Conservation (phyloP, 371 early-diverging fungal species). For the Batrachochytrium dendrobatidis region DNA sequence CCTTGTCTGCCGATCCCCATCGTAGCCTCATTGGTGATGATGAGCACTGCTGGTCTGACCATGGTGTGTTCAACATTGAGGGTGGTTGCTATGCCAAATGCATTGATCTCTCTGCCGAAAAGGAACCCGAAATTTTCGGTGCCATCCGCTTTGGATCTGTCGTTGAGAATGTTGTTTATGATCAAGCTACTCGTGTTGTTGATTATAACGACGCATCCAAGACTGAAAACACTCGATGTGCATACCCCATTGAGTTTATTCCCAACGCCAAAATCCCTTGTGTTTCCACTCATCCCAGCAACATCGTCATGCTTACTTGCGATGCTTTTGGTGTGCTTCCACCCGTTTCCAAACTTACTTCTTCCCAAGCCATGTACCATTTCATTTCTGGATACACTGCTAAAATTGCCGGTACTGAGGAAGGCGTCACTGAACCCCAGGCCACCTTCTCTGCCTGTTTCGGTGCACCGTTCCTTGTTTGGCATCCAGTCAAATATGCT, state of each 20-base stretch:
- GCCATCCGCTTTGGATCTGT: conserved; percentile 93
- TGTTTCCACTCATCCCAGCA: conserved; percentile 87
- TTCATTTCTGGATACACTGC: conserved; percentile 71
- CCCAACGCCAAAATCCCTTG: conserved; percentile 95
- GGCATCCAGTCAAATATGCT: conserved; percentile 95
- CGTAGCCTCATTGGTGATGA: conserved; percentile 95
- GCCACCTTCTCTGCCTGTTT: conserved; percentile 96
- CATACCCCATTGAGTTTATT: conserved; percentile 96
- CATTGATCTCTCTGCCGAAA: conserved; percentile 87
- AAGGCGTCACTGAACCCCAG: conserved; percentile 87
- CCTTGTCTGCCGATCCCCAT: conserved; percentile 90
- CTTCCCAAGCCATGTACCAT: conserved; percentile 95
- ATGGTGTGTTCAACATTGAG: conserved; percentile 95
- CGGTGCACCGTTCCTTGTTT: conserved; percentile 94
- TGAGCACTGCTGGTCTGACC: conserved; percentile 96
- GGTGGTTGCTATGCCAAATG: conserved; percentile 98
- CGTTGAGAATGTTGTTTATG: conserved; percentile 90
- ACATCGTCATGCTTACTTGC: conserved; percentile 94
- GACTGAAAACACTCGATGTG: conserved; percentile 96
- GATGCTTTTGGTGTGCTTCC: conserved; percentile 97
- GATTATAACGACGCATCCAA: conserved; percentile 74
- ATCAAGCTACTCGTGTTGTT: conserved; percentile 73
- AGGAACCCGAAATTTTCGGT: conserved; percentile 96
- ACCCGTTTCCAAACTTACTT: conserved; percentile 82
- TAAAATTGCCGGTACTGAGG: conserved; percentile 92